A percentile compares a stretch with the other conserved stretches of the same genome.
phyloP scores from a whole-genome alignment of 805 yeast species.

The Candida germanica region DNA sequence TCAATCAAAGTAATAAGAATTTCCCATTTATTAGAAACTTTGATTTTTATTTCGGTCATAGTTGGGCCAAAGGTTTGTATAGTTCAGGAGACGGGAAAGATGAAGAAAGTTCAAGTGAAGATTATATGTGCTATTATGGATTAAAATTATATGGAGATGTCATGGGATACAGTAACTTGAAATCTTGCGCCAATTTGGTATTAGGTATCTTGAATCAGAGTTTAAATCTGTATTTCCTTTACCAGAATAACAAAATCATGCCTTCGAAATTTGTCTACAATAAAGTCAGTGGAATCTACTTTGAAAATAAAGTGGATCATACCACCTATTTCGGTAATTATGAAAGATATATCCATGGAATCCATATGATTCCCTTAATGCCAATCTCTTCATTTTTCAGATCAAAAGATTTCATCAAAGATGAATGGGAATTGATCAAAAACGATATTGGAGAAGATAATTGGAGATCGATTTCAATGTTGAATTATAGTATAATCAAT shows the following conservation, averaged over 20 bases:
- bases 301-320: constrained; percentile 71
- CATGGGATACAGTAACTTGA: constrained; percentile 50
- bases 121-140: constrained; percentile 65
- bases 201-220: constrained; percentile 53
- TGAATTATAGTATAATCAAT: constrained; percentile 18
- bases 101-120: constrained; percentile 71
- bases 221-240: constrained; percentile 55
- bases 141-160: constrained; percentile 68
- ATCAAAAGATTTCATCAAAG: constrained; percentile 44
- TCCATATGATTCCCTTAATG: constrained; percentile 73
- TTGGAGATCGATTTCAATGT: constrained; percentile 56
- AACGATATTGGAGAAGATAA: constrained; percentile 39
- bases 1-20: constrained; percentile 46
- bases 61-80: constrained; percentile 71
- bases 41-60: constrained; percentile 73
- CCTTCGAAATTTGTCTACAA: constrained; percentile 53
- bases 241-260: constrained; percentile 41
- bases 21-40: constrained; percentile 67
- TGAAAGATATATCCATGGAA: constrained; percentile 68
- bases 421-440: constrained; percentile 37
- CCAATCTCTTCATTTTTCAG: constrained; percentile 60
- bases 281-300: constrained; percentile 65
- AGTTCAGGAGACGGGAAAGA: constrained; percentile 66
- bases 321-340: constrained; percentile 66
- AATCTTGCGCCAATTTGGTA: constrained; percentile 55